Conservation (phyloP, 306 rosid species). For the Phaseolus lunatus region DNA sequence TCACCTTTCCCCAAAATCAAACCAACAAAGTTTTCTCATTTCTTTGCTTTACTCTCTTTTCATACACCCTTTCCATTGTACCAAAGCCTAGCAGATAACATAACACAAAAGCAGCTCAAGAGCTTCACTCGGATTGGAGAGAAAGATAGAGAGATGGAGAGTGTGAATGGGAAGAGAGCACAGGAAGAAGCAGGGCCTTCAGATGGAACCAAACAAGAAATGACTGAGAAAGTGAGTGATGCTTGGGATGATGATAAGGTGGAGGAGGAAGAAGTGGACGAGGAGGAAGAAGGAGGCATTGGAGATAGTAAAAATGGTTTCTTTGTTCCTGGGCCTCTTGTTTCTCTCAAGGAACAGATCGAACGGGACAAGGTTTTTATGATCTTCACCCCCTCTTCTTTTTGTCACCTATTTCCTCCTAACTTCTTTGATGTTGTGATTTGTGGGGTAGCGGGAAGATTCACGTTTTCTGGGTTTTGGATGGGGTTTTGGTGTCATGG, state of each 20-base stretch:
- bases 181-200: constrained; percentile 79
- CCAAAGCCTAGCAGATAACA: background rate
- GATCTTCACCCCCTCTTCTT: background rate
- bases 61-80: too few species aligned
- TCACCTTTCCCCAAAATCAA: too few species aligned
- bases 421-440: background rate
- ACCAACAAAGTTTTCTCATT: too few species aligned
- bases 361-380: constrained; percentile 81
- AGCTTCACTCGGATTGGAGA: constrained; percentile 8
- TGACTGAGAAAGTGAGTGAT: constrained; percentile 51
- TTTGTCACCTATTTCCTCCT: background rate
- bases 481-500: constrained; percentile 15
- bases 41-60: too few species aligned
- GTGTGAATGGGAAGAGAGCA: constrained; percentile 58
- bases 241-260: constrained; percentile 40
- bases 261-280: constrained; percentile 43
- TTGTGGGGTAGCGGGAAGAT: constrained; percentile 39
- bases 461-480: background rate
- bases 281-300: constrained; percentile 12
- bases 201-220: constrained; percentile 47
- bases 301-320: constrained; percentile 47
- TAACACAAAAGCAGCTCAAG: background rate
- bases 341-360: constrained; percentile 96
- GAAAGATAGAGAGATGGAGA: constrained; percentile 50
- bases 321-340: constrained; percentile 85